Base-by-base conservation (phyloP, 371 early-diverging fungal genomes). In the Mortierella sp. region DNA sequence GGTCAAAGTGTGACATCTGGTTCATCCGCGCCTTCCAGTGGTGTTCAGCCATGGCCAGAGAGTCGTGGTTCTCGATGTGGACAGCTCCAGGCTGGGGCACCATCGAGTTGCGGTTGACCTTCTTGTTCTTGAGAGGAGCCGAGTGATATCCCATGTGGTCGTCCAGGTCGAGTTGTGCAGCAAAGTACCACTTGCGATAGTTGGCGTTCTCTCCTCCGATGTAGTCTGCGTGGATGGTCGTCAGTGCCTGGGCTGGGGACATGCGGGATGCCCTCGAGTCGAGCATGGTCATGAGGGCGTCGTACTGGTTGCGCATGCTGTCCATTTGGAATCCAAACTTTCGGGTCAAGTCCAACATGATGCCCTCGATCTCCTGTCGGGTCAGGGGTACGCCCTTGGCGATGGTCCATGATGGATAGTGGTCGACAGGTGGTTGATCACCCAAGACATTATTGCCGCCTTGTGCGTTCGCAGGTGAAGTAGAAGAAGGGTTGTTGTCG, bases 301-400 rank as follows among this genome's bases (percentile, higher is more conserved):
- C 95, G 66, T 85, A 88, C 85, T 93, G 91, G 76, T 96, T 96
- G 63, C 89, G 82, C 82, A 92, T 88, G 74, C 88, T 94, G 76
- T 95, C 95, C 45, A 85, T 85, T 85, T 96, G 96, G 80, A 96
- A 96, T 0, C 96, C 96, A 71, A 95, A 95, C 81, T 89, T 90
- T 47, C 79, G 74, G 5, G 85, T 85, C 64, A 94, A 76, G 63
- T 89, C 89, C 66, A 88, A 79, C 77, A 94, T 93, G 22, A 91
- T 88, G 52, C 89, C 90, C 55, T 89, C 89, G 41, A 94, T 91
- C 73, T 91, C 91, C 37, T 89, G 90, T 40, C 88, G 85, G 48
- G 92, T 89, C 34, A 91, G 78, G 10, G 94, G 93, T 13, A 92
- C 86, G 66, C 87, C 87, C 66, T 88, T 85, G 37, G 88, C 88